Conservation (phyloP, 768 basidiomycete genomes). For the Rubroboletus satanas region DNA sequence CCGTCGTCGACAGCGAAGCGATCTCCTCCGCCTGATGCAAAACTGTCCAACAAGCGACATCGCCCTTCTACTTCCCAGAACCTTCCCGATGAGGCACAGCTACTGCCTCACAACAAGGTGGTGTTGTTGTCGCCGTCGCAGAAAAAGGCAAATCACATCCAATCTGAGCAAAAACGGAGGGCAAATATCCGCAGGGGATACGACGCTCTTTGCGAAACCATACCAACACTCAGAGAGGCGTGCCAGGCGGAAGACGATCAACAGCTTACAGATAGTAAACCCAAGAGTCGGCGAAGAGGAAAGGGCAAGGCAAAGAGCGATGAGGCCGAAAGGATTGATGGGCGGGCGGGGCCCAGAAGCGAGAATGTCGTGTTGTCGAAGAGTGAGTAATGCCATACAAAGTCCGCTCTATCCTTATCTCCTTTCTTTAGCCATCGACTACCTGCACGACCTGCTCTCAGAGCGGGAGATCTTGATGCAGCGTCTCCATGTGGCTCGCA, state of each 20-base stretch:
- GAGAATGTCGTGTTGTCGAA: conserved; percentile 87
- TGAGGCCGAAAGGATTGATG: conserved; percentile 67
- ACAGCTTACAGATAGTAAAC: conserved; percentile 31
- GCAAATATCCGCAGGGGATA: conserved; percentile 89
- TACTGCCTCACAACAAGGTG: conserved; percentile 8
- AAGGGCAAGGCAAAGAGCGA: conserved; percentile 39
- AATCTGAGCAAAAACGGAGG: conserved; percentile 89
- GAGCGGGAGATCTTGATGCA: conserved; percentile 54
- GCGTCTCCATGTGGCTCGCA: conserved; percentile 59
- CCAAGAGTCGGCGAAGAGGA: conserved; percentile 36
- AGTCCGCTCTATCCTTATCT: conserved; percentile 2
- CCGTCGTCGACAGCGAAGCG: conserved; percentile 23
- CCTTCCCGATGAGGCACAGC: conserved; percentile 10
- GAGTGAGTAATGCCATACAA: conserved; percentile 47
- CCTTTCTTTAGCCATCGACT: conserved; percentile 68
- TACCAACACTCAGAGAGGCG: conserved; percentile 79
- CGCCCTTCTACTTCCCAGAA: conserved; percentile 20
- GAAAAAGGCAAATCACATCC: conserved; percentile 93
- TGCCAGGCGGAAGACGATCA: conserved; percentile 72
- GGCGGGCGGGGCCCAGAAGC: conserved; percentile 84
- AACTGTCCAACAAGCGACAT: conserved; percentile 33
- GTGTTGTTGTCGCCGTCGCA: conserved; percentile 72
- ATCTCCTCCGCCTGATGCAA: conserved; percentile 24
- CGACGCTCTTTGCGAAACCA: conserved; percentile 78
- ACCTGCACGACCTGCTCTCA: conserved; percentile 63